A percentile compares a stretch with the other conserved stretches of the same genome.
These are phyloP conservation scores for Solanum bulbocastanum DNA, from an alignment of 257 asterid species.

Conservation along the genomic window DNA sequence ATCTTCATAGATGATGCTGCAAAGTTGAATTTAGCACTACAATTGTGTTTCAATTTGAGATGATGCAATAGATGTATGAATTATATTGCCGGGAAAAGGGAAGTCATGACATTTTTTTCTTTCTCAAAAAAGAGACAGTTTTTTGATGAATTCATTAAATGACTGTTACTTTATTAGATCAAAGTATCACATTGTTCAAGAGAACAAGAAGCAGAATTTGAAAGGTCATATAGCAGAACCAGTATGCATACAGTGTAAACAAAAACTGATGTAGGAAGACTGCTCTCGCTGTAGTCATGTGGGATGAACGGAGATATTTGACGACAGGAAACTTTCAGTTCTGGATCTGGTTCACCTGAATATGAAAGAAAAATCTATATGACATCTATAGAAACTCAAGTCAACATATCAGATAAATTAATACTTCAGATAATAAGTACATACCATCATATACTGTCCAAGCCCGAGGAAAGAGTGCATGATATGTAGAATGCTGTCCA, in stretches of 20 bases:
- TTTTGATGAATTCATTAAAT: neutral
- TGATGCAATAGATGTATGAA: neutral
- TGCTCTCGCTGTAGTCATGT: conserved; percentile 93
- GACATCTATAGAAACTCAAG: neutral
- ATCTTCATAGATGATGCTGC: neutral
- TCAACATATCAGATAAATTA: conserved; percentile 1
- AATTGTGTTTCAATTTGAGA: neutral
- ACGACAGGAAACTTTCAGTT: conserved; percentile 85
- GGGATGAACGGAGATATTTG: conserved; percentile 99
- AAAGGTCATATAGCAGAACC: neutral
- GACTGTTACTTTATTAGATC: neutral
- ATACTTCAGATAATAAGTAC: neutral
- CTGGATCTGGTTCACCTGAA: conserved; percentile 99
- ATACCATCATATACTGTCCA: conserved; percentile 97
- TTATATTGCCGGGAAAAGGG: neutral
- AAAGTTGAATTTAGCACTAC: neutral
- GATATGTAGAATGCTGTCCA: conserved; percentile 97
- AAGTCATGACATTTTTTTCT: neutral
- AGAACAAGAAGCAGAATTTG: neutral
- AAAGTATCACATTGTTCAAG: neutral
- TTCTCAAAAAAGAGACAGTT: neutral
- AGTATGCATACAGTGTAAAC: conserved; percentile 76
- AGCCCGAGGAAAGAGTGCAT: conserved; percentile 94
- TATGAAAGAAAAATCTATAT: conserved; percentile 1
- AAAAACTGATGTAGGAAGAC: conserved; percentile 93